Base-by-base conservation (phyloP, 495 filamentous ascomycete genomes). In the Cryomyces antarcticus region DNA sequence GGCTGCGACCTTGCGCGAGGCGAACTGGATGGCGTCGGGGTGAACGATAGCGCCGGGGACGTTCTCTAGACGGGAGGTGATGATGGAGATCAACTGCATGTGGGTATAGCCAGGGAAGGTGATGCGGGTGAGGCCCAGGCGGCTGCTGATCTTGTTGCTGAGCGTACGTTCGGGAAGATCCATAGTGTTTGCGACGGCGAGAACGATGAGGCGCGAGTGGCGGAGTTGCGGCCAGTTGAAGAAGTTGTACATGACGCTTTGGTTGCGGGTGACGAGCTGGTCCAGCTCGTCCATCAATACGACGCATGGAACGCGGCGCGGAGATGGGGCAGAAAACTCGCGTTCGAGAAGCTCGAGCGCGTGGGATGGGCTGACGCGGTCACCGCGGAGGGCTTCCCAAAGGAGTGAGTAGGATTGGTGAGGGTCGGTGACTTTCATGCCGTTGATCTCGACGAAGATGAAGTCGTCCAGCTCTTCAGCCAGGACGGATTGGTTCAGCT, bases 231-330 rank as follows among this genome's bases (percentile, higher is more conserved):
- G 92, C 92, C 92, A 99, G 54, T 99, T 99, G 73, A 99, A 99
- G 61, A 99, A 99, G 56, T 99, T 99, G 64, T 99, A 99, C 92
- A 99, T 99, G 55, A 99, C 92, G 28, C 82, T 84, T 52, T 99
- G 92, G 54, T 89, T 94, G 46, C 84, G 87, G 17, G 92, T 99
- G 3, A 95, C 92, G 4, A 99, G 72, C 56, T 99, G 92, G 61
- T 99, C 92, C 35, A 99, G 71, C 63, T 99, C 92, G 54, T 99
- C 92, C 92, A 99, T 99, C 35, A 99, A 63, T 6, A 99, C 92
- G 28, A 99, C 92, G 53, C 92, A 96, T 0, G 92, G 92, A 7
- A 94, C 82, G 39, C 87, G 70, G 37, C 92, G 74, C 35, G 92
- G 92, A 40, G 75, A 84, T 0, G 92, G 92, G 42, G 84, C 72